Conservation (phyloP, 2,329 filamentous ascomycete genomes). For the Ceratocystis destructans region DNA sequence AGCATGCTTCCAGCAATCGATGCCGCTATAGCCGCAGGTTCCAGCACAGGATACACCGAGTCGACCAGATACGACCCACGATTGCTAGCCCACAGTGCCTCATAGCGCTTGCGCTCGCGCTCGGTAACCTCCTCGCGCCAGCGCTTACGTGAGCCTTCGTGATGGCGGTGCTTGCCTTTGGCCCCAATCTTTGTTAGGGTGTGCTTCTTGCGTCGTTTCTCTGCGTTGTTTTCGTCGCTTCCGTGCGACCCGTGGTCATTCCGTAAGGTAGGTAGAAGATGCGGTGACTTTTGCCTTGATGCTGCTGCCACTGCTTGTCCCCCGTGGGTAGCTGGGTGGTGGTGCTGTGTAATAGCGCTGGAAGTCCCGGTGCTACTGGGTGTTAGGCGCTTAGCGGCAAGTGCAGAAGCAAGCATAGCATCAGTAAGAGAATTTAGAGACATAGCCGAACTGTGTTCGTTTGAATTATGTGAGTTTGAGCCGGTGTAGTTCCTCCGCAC, state of each 20-base stretch:
- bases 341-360: constrained; percentile 22
- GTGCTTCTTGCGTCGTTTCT: constrained; percentile 35
- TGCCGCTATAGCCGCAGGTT: constrained; percentile 6
- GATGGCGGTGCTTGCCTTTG: constrained; percentile 52
- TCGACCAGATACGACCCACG: constrained; percentile 40
- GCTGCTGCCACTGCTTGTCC: background rate
- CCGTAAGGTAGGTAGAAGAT: constrained; percentile 25
- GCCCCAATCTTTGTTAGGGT: constrained; percentile 32
- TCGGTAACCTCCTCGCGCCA: constrained; percentile 65
- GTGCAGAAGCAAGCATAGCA: constrained; percentile 61
- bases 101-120: constrained; percentile 64
- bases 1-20: background rate
- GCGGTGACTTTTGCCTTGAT: constrained; percentile 21
- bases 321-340: constrained; percentile 25
- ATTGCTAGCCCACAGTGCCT: constrained; percentile 75
- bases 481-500: constrained; percentile 17
- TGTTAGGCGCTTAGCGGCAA: constrained; percentile 48
- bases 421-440: constrained; percentile 53
- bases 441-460: constrained; percentile 24
- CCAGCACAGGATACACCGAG: constrained; percentile 14
- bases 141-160: constrained; percentile 59
- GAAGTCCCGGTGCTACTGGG: constrained; percentile 30
- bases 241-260: background rate
- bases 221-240: constrained; percentile 39
- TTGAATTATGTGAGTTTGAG: background rate